Percentiles rank a stretch among this genome's conserved stretches.
These are phyloP conservation scores for Achaetomium macrosporum DNA, from an alignment of 2,329 filamentous ascomycete genomes.

Conservation along the genomic window DNA sequence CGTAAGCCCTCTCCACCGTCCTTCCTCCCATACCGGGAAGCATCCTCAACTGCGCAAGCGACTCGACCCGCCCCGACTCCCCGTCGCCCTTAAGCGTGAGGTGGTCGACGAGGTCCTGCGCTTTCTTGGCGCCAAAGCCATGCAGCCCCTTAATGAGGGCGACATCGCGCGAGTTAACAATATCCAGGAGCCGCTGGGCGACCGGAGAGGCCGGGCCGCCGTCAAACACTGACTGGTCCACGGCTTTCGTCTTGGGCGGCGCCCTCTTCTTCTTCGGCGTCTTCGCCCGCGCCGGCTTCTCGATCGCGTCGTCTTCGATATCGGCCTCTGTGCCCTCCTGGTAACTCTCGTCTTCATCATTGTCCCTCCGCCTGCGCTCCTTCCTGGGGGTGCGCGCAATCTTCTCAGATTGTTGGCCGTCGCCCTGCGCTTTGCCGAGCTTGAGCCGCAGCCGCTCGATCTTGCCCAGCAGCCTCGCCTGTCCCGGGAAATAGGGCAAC, in stretches of 20 bases:
- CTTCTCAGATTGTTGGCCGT: neutral
- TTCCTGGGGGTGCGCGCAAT: neutral
- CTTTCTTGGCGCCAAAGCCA: slow-evolving; percentile 68
- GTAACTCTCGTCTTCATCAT: slow-evolving; percentile 37
- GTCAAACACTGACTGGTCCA: neutral
- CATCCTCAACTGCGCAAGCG: slow-evolving; percentile 45
- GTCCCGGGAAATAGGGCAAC: slow-evolving; percentile 76
- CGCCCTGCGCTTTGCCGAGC: slow-evolving; percentile 32
- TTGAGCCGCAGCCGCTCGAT: slow-evolving; percentile 57
- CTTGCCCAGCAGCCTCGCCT: slow-evolving; percentile 68
- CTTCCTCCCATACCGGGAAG: slow-evolving; percentile 53
- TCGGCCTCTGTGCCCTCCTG: slow-evolving; percentile 38
- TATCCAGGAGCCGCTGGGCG: slow-evolving; percentile 57
- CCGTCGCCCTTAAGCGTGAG: slow-evolving; percentile 39
- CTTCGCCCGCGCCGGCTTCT: slow-evolving; percentile 19
- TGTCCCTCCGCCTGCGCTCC: slow-evolving; percentile 15
- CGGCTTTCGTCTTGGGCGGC: slow-evolving; percentile 2
- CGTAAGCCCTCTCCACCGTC: slow-evolving; percentile 51
- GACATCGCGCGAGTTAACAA: slow-evolving; percentile 68
- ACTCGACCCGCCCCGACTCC: slow-evolving; percentile 39
- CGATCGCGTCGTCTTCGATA: slow-evolving; percentile 31
- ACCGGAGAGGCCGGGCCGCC: slow-evolving; percentile 36
- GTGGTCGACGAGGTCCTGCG: slow-evolving; percentile 53
- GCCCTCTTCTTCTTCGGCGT: slow-evolving; percentile 5
- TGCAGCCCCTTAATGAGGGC: slow-evolving; percentile 59